Evolutionary conservation across 768 basidiomycete species (phyloP), one percentile per base, ranked within the genome.

Genomic region (Trametes villosa): DNA sequence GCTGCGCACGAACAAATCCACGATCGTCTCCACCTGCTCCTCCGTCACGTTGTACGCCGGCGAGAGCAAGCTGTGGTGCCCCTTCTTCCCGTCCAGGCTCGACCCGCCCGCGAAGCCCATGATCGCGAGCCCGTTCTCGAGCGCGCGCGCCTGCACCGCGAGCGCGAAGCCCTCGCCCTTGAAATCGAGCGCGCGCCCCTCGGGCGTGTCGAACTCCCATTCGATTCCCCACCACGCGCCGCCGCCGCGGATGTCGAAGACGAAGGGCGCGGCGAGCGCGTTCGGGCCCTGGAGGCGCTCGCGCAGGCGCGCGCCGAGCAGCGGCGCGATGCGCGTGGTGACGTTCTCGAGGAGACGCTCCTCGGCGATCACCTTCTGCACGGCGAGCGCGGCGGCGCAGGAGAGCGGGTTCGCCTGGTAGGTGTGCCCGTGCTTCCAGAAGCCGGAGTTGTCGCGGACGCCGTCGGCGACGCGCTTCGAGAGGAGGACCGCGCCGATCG

Each of bases 171-270:
- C 71, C 48, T 81, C 61, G 3, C 79, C 78, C 59, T 30, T 22
- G 9, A 89, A 80, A 59, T 85, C 76, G 18, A 84, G 51, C n/a
- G 72, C 71, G 36, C 72, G 59, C 11, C 77, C 79, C 56, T 79
- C 76, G 13, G 73, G 68, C 17, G 70, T 71, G 5, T 79, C 78
- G 63, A 90, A 86, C 65, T 93, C 90, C 63, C 92, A 94, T 70
- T 95, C 93, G 54, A 95, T 75, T 24, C 79, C 88, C 89, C 89
- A 94, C 76, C 94, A 92, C 29, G 86, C 82, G 33, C 94, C 94
- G 20, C 85, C 85, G 11, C 94, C 94, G 29, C 94, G 87, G 60
- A 94, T 84, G 70, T 94, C 92, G 68, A 88, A 91, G 4, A 83
- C 81, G 70, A 82, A 88, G 0, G 87, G 88, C 27, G 84, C 82